phyloP scores from a whole-genome alignment of 345 rosid genomes.

The Dipteronia sinensis region DNA sequence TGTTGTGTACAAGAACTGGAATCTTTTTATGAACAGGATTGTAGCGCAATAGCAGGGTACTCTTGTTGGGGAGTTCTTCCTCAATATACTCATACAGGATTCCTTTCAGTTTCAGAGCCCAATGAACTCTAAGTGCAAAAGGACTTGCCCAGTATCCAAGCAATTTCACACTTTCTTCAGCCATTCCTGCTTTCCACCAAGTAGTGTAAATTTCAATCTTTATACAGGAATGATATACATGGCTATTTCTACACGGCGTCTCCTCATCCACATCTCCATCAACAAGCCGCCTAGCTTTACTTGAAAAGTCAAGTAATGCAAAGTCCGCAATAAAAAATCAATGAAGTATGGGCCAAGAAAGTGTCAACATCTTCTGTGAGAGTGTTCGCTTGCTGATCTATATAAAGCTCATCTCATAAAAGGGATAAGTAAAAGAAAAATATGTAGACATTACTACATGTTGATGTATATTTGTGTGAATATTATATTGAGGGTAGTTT shows the following conservation, averaged over 20 bases:
- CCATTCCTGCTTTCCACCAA: slow-evolving; percentile 7
- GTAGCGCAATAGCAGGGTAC: slow-evolving; percentile 31
- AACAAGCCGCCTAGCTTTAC: neutral
- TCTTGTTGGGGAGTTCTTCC: slow-evolving; percentile 36
- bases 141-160: slow-evolving; percentile 37
- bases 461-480: too few species aligned
- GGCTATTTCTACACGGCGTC: neutral
- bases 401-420: too few species aligned
- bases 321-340: too few species aligned
- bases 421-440: too few species aligned
- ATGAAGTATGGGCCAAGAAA: too few species aligned
- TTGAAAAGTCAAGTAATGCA: neutral
- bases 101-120: slow-evolving; percentile 36
- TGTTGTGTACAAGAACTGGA: slow-evolving; percentile 36
- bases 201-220: neutral
- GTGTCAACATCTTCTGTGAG: too few species aligned
- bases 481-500: too few species aligned
- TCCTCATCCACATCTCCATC: neutral
- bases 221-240: neutral
- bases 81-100: slow-evolving; percentile 30
- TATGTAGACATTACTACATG: too few species aligned
- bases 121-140: slow-evolving; percentile 21
- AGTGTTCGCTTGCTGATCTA: too few species aligned
- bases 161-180: slow-evolving; percentile 22
- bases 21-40: slow-evolving; percentile 32